phyloP scores from a whole-genome alignment of 2,329 filamentous ascomycete genomes.

The Akanthomyces uredinophilus region DNA sequence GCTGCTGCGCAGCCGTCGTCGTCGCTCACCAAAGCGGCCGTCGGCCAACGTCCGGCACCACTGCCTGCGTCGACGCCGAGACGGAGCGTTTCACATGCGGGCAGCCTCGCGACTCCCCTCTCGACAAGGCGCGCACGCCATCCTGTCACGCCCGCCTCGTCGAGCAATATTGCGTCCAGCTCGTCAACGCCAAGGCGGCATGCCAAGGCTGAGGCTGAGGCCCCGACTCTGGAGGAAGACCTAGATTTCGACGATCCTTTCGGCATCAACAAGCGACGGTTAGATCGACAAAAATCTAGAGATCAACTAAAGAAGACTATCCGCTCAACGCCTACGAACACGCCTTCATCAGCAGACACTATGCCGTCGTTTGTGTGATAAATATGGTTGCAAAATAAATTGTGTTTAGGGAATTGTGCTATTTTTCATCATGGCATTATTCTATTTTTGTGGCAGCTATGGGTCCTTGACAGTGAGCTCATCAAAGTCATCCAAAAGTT shows the following conservation, averaged over 20 bases:
- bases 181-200: conserved; percentile 5
- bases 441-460: conserved; percentile 14
- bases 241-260: conserved; percentile 32
- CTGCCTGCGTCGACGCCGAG: neutral
- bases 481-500: conserved; percentile 88
- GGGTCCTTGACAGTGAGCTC: conserved; percentile 69
- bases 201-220: conserved; percentile 4
- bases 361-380: conserved; percentile 34
- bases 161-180: neutral
- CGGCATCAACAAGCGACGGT: conserved; percentile 28
- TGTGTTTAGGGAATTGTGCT: conserved; percentile 9
- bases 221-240: neutral
- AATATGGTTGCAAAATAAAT: neutral
- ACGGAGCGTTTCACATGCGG: neutral
- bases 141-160: conserved; percentile 1
- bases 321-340: conserved; percentile 17
- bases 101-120: neutral
- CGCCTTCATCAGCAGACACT: conserved; percentile 22
- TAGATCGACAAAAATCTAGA: conserved; percentile 27
- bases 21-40: conserved; percentile 17
- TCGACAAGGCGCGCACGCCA: neutral
- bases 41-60: conserved; percentile 11
- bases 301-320: conserved; percentile 23
- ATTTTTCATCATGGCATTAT: conserved; percentile 20
- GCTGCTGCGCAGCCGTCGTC: neutral